These are phyloP conservation scores for Fusarium heterosporum DNA, from an alignment of 2,329 filamentous ascomycete genomes.

Conservation along the genomic window DNA sequence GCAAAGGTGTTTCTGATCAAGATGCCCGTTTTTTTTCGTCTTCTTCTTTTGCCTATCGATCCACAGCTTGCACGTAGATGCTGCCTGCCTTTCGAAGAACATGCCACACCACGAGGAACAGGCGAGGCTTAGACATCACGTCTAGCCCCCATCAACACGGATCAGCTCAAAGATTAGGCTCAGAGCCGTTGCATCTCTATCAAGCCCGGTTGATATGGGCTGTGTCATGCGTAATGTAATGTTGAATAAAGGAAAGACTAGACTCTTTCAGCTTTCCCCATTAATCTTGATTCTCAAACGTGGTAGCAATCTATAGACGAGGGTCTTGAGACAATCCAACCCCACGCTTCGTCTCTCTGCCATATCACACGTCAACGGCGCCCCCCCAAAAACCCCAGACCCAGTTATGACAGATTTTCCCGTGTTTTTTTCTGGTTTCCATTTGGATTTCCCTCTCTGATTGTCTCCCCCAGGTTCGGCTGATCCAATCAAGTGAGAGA, in stretches of 20 bases:
- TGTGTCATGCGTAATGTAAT: constrained; percentile 4
- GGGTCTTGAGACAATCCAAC: constrained; percentile 21
- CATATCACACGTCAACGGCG: constrained; percentile 43
- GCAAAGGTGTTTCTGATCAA: constrained; percentile 27
- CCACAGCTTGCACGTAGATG: constrained; percentile 2
- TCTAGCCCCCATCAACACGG: background rate
- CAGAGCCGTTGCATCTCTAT: background rate
- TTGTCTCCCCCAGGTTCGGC: constrained; percentile 19
- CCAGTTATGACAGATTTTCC: constrained; percentile 7
- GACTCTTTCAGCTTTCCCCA: constrained; percentile 8
- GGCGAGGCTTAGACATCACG: background rate
- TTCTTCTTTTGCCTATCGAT: constrained; percentile 6
- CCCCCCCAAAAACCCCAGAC: constrained; percentile 11
- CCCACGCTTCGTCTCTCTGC: constrained; percentile 28
- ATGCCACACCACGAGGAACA: constrained; percentile 12
- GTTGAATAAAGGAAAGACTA: background rate
- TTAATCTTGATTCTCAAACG: constrained; percentile 26
- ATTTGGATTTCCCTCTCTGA: background rate
- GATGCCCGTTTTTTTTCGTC: constrained; percentile 13
- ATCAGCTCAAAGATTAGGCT: constrained; percentile 4
- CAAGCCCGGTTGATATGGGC: constrained; percentile 2
- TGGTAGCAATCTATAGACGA: constrained; percentile 7
- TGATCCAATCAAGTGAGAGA: constrained; percentile 17
- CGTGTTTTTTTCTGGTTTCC: constrained; percentile 10
- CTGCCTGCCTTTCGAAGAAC: background rate